phyloP scores from a whole-genome alignment of 345 rosid genomes.

The Eucalyptus tenuipes region DNA sequence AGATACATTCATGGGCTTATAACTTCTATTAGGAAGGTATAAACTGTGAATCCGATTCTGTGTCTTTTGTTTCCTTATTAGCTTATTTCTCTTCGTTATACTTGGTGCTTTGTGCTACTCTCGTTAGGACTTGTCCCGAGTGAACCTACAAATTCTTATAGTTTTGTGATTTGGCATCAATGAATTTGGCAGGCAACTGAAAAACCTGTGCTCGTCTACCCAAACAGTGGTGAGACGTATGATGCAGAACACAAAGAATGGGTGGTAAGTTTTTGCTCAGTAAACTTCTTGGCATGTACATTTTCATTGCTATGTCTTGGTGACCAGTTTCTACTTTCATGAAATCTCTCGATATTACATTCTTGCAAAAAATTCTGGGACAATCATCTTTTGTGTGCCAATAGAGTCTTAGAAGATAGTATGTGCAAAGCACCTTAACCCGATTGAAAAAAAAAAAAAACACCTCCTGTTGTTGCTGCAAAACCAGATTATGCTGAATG shows the following conservation, averaged over 20 bases:
- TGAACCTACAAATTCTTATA: neutral
- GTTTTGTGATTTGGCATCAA: neutral
- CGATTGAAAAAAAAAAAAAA: neutral
- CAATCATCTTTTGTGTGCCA: neutral
- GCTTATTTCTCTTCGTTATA: neutral
- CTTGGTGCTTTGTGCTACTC: neutral
- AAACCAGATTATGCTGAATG: neutral
- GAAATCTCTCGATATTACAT: neutral
- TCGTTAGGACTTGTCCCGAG: neutral
- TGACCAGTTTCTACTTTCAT: neutral
- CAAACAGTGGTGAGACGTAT: slow-evolving; percentile 82
- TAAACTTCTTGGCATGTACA: neutral
- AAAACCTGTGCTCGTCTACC: slow-evolving; percentile 65
- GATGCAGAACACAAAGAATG: slow-evolving; percentile 51
- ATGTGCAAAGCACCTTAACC: neutral
- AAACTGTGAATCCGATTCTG: neutral
- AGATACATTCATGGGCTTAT: slow-evolving; percentile 51
- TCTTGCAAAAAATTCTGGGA: neutral
- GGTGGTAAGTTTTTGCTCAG: slow-evolving; percentile 38
- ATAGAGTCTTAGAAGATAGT: neutral
- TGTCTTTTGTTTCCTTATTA: neutral
- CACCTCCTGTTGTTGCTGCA: neutral
- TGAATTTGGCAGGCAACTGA: slow-evolving; percentile 39
- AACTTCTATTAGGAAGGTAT: slow-evolving; percentile 39
- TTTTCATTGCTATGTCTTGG: neutral